A percentile compares a stretch with the other conserved stretches of the same genome.
These are phyloP conservation scores for Penicillium bovifimosum DNA, from an alignment of 495 filamentous ascomycete genomes.

Conservation along the genomic window DNA sequence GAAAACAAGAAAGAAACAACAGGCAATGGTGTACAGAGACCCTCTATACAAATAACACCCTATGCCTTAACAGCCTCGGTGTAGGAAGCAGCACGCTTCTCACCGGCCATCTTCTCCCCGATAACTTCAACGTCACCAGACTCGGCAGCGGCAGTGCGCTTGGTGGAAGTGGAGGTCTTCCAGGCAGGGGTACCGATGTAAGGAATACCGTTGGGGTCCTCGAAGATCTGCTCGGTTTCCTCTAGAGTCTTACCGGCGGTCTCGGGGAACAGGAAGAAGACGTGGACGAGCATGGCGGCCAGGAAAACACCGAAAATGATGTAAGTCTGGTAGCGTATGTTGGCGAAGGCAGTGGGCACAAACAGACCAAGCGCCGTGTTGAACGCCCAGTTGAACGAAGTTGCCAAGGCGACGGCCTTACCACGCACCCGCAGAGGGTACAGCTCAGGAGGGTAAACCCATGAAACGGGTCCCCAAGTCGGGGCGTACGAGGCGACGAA, in stretches of 20 bases:
- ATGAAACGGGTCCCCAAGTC: conserved; percentile 59
- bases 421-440: conserved; percentile 59
- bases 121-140: conserved; percentile 22
- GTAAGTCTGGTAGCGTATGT: conserved; percentile 68
- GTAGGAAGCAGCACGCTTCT: conserved; percentile 18
- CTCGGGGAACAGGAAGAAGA: conserved; percentile 79
- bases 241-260: conserved; percentile 77
- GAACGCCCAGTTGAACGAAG: conserved; percentile 69
- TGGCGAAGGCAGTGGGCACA: conserved; percentile 62
- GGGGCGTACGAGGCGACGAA: conserved; percentile 54
- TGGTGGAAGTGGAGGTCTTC: conserved; percentile 47
- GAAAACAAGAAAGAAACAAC: not conserved
- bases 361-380: conserved; percentile 76
- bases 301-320: conserved; percentile 72
- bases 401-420: conserved; percentile 60
- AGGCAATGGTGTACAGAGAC: not conserved
- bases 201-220: conserved; percentile 52
- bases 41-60: not conserved
- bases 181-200: conserved; percentile 64
- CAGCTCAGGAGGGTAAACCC: conserved; percentile 63
- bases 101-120: conserved; percentile 18
- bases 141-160: conserved; percentile 24
- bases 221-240: conserved; percentile 67
- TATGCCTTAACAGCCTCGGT: conserved; percentile 9
- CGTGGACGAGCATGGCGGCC: conserved; percentile 60